phyloP scores from a whole-genome alignment of 2,329 filamentous ascomycete genomes.

The Arachnopeziza araneosa region DNA sequence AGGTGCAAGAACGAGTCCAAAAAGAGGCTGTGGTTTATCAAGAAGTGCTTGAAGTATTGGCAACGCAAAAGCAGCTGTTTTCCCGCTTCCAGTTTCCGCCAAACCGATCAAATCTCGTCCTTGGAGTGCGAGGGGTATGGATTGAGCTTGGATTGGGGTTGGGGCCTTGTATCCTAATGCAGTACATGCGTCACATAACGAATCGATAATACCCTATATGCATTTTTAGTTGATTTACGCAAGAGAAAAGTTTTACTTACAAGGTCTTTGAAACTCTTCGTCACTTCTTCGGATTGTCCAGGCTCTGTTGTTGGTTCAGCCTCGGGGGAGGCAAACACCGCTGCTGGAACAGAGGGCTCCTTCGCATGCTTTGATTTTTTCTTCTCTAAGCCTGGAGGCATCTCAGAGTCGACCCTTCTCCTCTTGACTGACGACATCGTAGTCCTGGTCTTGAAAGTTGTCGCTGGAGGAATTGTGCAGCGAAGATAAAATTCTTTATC shows the following conservation, averaged over 20 bases:
- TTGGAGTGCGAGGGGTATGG: slow-evolving; percentile 75
- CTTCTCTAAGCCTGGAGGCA: slow-evolving; percentile 13
- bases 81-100: slow-evolving; percentile 92
- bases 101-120: slow-evolving; percentile 87
- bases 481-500: slow-evolving; percentile 26
- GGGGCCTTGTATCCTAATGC: slow-evolving; percentile 77
- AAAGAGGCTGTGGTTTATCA: slow-evolving; percentile 78
- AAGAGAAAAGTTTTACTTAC: slow-evolving; percentile 19
- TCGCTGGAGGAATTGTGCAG: background rate
- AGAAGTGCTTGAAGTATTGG: slow-evolving; percentile 89
- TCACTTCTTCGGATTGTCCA: slow-evolving; percentile 21
- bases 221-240: background rate
- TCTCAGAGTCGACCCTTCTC: slow-evolving; percentile 26
- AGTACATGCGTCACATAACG: slow-evolving; percentile 82
- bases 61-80: slow-evolving; percentile 90
- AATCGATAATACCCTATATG: slow-evolving; percentile 69
- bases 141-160: slow-evolving; percentile 81
- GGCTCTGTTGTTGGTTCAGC: slow-evolving; percentile 11
- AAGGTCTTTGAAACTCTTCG: slow-evolving; percentile 46
- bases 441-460: slow-evolving; percentile 1
- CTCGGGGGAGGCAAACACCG: slow-evolving; percentile 6
- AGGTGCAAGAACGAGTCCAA: slow-evolving; percentile 84
- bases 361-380: slow-evolving; percentile 17
- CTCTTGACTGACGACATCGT: slow-evolving; percentile 30
- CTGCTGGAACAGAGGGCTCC: slow-evolving; percentile 8